These are phyloP conservation scores for Paecilomyces niveus DNA, from an alignment of 2,329 filamentous ascomycete genomes.

Conservation along the genomic window DNA sequence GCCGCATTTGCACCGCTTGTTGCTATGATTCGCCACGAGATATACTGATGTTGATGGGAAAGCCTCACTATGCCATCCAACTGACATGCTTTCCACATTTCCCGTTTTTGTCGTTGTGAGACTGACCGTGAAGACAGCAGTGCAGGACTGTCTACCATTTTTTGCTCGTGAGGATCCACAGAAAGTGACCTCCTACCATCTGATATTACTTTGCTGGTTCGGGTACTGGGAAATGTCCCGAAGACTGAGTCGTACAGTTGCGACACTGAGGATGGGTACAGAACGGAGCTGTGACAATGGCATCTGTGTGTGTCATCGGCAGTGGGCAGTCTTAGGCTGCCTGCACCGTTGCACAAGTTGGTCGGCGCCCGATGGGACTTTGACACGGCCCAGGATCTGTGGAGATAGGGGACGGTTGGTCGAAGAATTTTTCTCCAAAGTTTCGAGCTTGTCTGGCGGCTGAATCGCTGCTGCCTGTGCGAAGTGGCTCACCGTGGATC, in stretches of 20 bases:
- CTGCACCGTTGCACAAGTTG: not conserved
- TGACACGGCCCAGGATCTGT: not conserved
- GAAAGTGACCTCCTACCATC: not conserved
- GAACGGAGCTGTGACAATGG: not conserved
- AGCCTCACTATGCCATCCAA: not conserved
- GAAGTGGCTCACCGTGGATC: slow-evolving; percentile 1
- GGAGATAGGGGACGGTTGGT: not conserved
- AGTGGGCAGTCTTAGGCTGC: not conserved
- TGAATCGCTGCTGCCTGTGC: not conserved
- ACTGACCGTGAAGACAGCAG: not conserved
- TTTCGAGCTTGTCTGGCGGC: not conserved
- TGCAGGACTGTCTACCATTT: not conserved
- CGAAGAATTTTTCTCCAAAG: not conserved
- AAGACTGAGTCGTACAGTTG: not conserved
- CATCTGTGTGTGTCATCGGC: not conserved
- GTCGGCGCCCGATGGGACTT: not conserved
- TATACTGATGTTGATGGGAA: not conserved
- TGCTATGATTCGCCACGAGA: not conserved
- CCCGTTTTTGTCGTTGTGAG: not conserved
- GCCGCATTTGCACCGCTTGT: not conserved
- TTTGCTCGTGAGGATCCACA: not conserved
- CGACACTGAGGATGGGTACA: too few species aligned
- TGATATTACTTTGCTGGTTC: not conserved
- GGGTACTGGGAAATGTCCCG: not conserved
- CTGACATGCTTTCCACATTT: not conserved